Conservation (phyloP, 2,329 filamentous ascomycete genomes). For the Ustulina deusta region DNA sequence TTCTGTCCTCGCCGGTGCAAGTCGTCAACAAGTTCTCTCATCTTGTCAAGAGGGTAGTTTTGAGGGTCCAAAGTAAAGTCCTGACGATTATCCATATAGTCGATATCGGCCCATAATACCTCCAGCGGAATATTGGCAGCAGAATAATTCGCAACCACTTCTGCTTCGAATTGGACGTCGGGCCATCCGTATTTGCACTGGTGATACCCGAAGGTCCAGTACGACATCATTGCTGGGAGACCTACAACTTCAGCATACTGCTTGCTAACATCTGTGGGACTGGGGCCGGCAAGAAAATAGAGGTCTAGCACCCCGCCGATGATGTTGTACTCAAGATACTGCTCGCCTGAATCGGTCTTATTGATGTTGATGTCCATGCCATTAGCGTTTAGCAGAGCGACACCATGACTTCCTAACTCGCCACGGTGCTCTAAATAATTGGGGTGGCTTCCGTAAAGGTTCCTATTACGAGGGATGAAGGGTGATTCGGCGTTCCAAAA, state of each 20-base stretch:
- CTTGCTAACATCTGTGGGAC: conserved; percentile 60
- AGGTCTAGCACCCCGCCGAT: conserved; percentile 74
- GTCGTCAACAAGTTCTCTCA: conserved; percentile 69
- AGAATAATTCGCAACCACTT: conserved; percentile 68
- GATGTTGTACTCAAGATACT: conserved; percentile 76
- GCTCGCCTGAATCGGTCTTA: conserved; percentile 56
- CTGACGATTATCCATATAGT: conserved; percentile 64
- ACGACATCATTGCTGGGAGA: conserved; percentile 63
- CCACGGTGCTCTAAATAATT: conserved; percentile 73
- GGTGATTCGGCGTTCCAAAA: conserved; percentile 72
- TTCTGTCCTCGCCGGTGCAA: conserved; percentile 70
- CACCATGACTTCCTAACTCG: conserved; percentile 62
- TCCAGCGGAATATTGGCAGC: conserved; percentile 67
- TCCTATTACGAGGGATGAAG: conserved; percentile 54
- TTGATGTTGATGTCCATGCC: conserved; percentile 70
- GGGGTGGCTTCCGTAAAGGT: conserved; percentile 74
- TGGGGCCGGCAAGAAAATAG: conserved; percentile 64
- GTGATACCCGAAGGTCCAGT: conserved; percentile 66
- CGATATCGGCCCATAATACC: conserved; percentile 69
- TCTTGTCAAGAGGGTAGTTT: conserved; percentile 64
- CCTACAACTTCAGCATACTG: conserved; percentile 64
- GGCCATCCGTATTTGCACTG: conserved; percentile 65
- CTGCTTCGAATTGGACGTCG: conserved; percentile 67
- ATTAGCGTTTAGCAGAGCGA: conserved; percentile 72
- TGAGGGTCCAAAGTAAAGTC: conserved; percentile 67